Evolutionary conservation across 2,329 filamentous ascomycete genomes (phyloP).

Genomic region (Parascedosporium putredinis): DNA sequence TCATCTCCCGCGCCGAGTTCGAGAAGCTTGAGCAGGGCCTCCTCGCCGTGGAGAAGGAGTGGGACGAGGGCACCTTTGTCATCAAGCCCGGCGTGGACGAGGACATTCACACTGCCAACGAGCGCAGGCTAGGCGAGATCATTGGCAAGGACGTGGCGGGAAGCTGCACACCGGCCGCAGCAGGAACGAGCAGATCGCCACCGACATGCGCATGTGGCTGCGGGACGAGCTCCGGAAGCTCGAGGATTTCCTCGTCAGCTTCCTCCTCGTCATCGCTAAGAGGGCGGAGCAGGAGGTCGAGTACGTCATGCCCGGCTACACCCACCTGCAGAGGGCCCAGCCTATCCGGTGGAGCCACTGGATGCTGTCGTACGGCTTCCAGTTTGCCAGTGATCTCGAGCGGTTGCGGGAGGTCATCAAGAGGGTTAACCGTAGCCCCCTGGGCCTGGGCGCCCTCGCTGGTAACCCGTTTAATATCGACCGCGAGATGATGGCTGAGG

Average conservation of each 20-base stretch:
- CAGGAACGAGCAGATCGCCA: constrained; percentile 83
- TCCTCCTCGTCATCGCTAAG: constrained; percentile 58
- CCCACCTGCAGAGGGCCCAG: constrained; percentile 72
- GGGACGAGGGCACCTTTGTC: constrained; percentile 37
- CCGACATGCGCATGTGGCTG: constrained; percentile 85
- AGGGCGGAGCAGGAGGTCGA: constrained; percentile 68
- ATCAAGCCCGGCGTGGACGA: constrained; percentile 45
- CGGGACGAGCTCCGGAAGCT: constrained; percentile 62
- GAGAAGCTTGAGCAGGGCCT: constrained; percentile 63
- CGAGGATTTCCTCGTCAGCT: constrained; percentile 55
- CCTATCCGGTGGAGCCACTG: constrained; percentile 76
- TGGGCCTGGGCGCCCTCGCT: constrained; percentile 67
- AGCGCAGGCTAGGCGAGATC: constrained; percentile 67
- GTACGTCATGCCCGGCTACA: constrained; percentile 78
- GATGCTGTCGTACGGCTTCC: constrained; percentile 64
- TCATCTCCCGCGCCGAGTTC: constrained; percentile 66
- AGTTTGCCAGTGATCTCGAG: constrained; percentile 66
- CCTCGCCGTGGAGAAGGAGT: constrained; percentile 42
- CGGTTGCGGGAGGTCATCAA: constrained; percentile 62
- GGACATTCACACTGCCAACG: constrained; percentile 60
- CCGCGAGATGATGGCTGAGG: constrained; percentile 65
- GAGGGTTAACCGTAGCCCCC: constrained; percentile 62
- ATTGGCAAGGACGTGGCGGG: constrained; percentile 73
- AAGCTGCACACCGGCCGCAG: constrained; percentile 85
- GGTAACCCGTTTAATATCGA: constrained; percentile 79